Conservation (phyloP, 2,329 filamentous ascomycete species). For the Colletotrichum sp. region DNA sequence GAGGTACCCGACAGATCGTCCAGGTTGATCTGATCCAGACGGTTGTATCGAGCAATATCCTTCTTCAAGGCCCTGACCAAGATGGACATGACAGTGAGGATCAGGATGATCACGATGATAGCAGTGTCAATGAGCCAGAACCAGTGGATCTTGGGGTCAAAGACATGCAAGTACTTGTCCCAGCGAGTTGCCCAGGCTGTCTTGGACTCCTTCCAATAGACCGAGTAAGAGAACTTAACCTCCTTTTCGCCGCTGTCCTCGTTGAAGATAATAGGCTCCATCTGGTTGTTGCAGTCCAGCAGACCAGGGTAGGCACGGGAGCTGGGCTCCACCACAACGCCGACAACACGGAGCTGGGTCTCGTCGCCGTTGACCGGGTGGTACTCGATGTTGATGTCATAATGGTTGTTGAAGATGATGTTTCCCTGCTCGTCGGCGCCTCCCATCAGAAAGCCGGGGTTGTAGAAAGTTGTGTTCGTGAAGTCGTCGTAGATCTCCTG, state of each 20-base stretch:
- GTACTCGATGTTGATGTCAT: conserved; percentile 92
- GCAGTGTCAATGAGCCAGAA: conserved; percentile 95
- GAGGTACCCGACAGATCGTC: conserved; percentile 86
- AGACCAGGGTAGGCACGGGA: conserved; percentile 68
- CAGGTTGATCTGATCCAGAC: conserved; percentile 86
- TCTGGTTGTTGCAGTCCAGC: conserved; percentile 67
- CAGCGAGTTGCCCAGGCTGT: conserved; percentile 96
- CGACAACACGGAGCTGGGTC: conserved; percentile 84
- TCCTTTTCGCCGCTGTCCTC: conserved; percentile 52
- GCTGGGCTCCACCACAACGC: conserved; percentile 84
- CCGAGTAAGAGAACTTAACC: conserved; percentile 90
- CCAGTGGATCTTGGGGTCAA: conserved; percentile 98
- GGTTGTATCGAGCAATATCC: conserved; percentile 96
- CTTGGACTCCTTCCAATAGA: conserved; percentile 82
- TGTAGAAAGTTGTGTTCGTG: conserved; percentile 83
- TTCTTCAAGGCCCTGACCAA: conserved; percentile 87
- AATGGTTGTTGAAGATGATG: conserved; percentile 86
- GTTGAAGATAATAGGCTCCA: conserved; percentile 66
- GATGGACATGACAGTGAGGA: conserved; percentile 91
- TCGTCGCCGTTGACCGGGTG: conserved; percentile 74
- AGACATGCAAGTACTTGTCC: conserved; percentile 98
- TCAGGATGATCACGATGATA: conserved; percentile 90
- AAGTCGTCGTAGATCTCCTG: conserved; percentile 80
- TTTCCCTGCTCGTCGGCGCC: conserved; percentile 59
- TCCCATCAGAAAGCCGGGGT: conserved; percentile 87